A percentile compares a stretch with the other conserved stretches of the same genome.
Evolutionary conservation across 2,329 filamentous ascomycete species (phyloP).

Genomic region (Ramularia collo-cygni): DNA sequence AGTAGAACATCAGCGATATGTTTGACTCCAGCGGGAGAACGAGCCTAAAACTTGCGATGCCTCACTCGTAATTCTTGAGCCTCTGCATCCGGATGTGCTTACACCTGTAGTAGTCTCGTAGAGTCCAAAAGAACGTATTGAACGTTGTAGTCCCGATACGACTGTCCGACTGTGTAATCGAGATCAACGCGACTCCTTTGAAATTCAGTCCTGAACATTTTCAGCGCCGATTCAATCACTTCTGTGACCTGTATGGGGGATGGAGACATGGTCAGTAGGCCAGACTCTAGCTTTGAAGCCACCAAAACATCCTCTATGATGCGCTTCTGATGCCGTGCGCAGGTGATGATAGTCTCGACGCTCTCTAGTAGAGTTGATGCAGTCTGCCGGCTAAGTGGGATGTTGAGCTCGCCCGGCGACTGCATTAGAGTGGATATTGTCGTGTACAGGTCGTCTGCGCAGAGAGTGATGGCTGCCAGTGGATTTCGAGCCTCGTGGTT

Average conservation of each 20-base stretch:
- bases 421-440: too few relatives aligned
- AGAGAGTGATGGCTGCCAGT: constrained; percentile 37
- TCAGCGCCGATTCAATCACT: constrained; percentile 29
- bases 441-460: constrained; percentile 27
- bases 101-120: constrained; percentile 20
- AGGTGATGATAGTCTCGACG: constrained; percentile 26
- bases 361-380: constrained; percentile 13
- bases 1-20: too few relatives aligned
- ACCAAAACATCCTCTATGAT: constrained; percentile 45
- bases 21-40: too few relatives aligned
- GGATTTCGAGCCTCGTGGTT: constrained; percentile 37
- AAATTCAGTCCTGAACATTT: constrained; percentile 35
- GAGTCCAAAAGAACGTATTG: constrained; percentile 19
- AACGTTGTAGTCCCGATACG: constrained; percentile 8
- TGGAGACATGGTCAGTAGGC: constrained; percentile 32
- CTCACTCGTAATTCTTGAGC: too few relatives aligned
- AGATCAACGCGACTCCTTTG: constrained; percentile 28
- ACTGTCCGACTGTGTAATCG: constrained; percentile 32
- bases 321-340: constrained; percentile 29
- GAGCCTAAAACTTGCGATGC: too few relatives aligned
- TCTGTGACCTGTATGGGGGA: constrained; percentile 29
- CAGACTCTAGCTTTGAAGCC: constrained; percentile 32
- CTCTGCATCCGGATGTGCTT: too few relatives aligned
- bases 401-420: too few relatives aligned
- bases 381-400: too few relatives aligned